Conservation (phyloP, 169 alveolate species). For the Eimeria necatrix region DNA sequence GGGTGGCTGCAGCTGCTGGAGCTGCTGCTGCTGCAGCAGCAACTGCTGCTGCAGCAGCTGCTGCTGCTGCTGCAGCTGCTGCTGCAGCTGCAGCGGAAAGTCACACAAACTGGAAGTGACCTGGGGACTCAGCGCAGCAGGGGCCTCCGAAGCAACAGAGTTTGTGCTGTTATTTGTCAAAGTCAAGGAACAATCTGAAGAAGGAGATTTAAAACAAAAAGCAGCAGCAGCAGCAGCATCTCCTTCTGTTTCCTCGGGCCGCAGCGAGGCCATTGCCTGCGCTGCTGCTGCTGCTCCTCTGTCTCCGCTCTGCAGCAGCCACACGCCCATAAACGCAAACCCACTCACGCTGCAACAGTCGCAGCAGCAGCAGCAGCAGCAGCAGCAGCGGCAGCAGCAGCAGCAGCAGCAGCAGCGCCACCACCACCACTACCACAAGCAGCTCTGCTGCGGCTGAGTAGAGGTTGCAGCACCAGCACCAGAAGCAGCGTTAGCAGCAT, state of each 20-base stretch:
- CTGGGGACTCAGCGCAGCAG: neutral
- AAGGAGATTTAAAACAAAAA: neutral
- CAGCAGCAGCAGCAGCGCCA: neutral
- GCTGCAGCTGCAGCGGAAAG: constrained; percentile 2
- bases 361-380: constrained; percentile 53
- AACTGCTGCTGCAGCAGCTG: neutral
- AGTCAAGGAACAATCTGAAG: no score
- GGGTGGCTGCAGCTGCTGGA: no score
- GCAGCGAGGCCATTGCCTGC: neutral
- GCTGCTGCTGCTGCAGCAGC: neutral
- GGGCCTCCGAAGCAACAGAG: neutral
- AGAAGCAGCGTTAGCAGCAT: neutral
- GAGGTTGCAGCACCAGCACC: neutral
- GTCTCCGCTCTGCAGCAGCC: neutral
- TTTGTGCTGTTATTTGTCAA: no score
- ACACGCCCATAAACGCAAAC: neutral
- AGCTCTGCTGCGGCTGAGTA: neutral
- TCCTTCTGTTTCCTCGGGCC: neutral
- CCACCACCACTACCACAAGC: neutral
- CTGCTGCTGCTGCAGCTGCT: constrained; percentile 33
- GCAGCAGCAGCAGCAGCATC: neutral
- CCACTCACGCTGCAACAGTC: neutral
- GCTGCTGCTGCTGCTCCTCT: neutral
- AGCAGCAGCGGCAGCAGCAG: neutral
- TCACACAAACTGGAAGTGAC: neutral